These are phyloP conservation scores for Aspergillus sp. DNA, from an alignment of 2,329 filamentous ascomycete species.

Conservation along the genomic window DNA sequence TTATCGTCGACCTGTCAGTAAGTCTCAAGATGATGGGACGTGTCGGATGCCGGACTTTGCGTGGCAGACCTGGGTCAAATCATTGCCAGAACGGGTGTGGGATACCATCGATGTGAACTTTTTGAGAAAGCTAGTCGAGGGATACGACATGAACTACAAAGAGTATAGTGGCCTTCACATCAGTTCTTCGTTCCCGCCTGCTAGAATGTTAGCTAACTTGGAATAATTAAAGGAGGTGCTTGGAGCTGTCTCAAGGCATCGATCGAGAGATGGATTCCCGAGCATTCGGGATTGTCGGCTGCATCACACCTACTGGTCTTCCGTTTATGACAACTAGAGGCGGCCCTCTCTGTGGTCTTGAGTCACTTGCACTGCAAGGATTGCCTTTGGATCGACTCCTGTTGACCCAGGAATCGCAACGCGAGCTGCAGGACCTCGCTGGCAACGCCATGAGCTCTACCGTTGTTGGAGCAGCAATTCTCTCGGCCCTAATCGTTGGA, in stretches of 20 bases:
- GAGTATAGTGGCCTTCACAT: slow-evolving; percentile 34
- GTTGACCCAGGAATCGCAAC: slow-evolving; percentile 62
- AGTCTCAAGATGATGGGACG: slow-evolving; percentile 57
- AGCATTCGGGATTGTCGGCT: slow-evolving; percentile 61
- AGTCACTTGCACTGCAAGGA: slow-evolving; percentile 67
- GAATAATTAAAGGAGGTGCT: slow-evolving; percentile 34
- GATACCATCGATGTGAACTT: slow-evolving; percentile 67
- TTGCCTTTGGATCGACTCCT: slow-evolving; percentile 63
- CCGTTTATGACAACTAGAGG: slow-evolving; percentile 62
- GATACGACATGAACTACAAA: slow-evolving; percentile 61
- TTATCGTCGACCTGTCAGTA: slow-evolving; percentile 56
- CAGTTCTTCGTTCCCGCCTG: not conserved
- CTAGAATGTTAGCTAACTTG: not conserved
- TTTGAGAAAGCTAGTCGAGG: slow-evolving; percentile 50
- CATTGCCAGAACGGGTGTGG: slow-evolving; percentile 59
- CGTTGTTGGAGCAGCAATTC: slow-evolving; percentile 64
- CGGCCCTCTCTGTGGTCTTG: slow-evolving; percentile 61
- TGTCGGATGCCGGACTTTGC: slow-evolving; percentile 57
- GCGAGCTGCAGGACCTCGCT: slow-evolving; percentile 66
- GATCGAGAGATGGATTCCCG: slow-evolving; percentile 55
- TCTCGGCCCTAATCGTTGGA: slow-evolving; percentile 56
- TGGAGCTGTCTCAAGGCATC: slow-evolving; percentile 73
- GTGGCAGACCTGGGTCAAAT: slow-evolving; percentile 51
- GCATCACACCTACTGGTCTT: slow-evolving; percentile 66
- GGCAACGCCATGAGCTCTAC: slow-evolving; percentile 80